These are phyloP conservation scores for Ottelia alismoides DNA, from an alignment of 106 monocot genomes.

Conservation along the genomic window DNA sequence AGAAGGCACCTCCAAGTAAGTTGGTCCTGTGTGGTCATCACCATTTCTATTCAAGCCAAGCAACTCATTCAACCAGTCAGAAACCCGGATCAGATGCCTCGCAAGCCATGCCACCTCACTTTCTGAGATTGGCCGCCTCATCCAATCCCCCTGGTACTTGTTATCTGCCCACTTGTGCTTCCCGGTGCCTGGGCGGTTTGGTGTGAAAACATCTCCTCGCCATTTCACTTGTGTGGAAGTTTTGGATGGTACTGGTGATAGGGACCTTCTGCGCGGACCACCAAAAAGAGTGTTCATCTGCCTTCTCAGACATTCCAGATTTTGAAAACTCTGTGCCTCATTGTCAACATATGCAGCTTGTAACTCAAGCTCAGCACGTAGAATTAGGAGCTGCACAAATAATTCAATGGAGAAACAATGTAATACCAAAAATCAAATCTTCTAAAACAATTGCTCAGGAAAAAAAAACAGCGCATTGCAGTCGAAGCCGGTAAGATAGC, in stretches of 20 bases:
- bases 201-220: constrained; percentile 33
- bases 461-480: no score
- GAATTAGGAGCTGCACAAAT: constrained; percentile 42
- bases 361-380: constrained; percentile 65
- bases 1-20: constrained; percentile 20
- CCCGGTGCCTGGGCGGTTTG: constrained; percentile 40
- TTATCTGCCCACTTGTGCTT: constrained; percentile 25
- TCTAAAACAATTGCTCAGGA: no score
- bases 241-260: not conserved
- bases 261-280: constrained; percentile 2
- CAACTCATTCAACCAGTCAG: constrained; percentile 40
- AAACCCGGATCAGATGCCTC: constrained; percentile 33
- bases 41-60: constrained; percentile 24
- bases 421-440: no score
- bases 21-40: constrained; percentile 13
- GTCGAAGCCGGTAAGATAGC: no score
- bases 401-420: no score
- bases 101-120: constrained; percentile 63
- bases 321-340: constrained; percentile 12
- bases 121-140: constrained; percentile 63
- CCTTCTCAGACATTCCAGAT: constrained; percentile 31
- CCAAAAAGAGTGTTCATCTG: constrained; percentile 38
- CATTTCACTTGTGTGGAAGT: not conserved
- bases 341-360: constrained; percentile 21
- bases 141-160: constrained; percentile 53